These are phyloP conservation scores for Termitomyces sp. DNA, from an alignment of 768 basidiomycete species.

Conservation along the genomic window DNA sequence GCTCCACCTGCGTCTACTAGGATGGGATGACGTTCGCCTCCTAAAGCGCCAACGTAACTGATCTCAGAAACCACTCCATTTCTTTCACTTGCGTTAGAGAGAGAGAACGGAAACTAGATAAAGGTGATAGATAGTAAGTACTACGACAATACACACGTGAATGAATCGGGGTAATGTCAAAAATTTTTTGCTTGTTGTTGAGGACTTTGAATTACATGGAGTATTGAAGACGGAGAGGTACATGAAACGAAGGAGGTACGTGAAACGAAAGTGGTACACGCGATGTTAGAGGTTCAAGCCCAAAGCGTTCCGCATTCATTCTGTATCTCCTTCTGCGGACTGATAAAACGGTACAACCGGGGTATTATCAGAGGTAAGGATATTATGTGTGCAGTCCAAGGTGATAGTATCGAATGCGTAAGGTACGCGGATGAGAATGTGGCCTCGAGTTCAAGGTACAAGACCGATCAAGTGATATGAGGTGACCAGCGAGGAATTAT, in stretches of 20 bases:
- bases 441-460: conserved; percentile 61
- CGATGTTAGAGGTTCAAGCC: too few species aligned
- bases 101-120: too few species aligned
- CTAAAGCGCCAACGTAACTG: conserved; percentile 70
- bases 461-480: conserved; percentile 79
- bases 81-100: conserved; percentile 25
- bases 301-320: too few species aligned
- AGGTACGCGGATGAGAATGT: conserved; percentile 80
- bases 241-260: too few species aligned
- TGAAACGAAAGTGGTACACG: too few species aligned
- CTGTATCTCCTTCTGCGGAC: too few species aligned
- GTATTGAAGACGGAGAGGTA: too few species aligned
- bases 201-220: too few species aligned
- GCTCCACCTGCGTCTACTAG: conserved; percentile 44
- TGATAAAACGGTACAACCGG: conserved; percentile 34
- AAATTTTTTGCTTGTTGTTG: too few species aligned
- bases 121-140: too few species aligned
- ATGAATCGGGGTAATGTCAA: too few species aligned
- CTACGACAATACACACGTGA: too few species aligned
- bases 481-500: conserved; percentile 53
- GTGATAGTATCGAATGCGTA: conserved; percentile 72
- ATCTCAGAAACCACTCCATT: conserved; percentile 86
- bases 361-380: conserved; percentile 75
- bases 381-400: conserved; percentile 78
- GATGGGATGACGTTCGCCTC: conserved; percentile 51